A percentile compares a stretch with the other conserved stretches of the same genome.
phyloP scores from a whole-genome alignment of 202 grass and related monocot genomes.

The Musa balbisiana region DNA sequence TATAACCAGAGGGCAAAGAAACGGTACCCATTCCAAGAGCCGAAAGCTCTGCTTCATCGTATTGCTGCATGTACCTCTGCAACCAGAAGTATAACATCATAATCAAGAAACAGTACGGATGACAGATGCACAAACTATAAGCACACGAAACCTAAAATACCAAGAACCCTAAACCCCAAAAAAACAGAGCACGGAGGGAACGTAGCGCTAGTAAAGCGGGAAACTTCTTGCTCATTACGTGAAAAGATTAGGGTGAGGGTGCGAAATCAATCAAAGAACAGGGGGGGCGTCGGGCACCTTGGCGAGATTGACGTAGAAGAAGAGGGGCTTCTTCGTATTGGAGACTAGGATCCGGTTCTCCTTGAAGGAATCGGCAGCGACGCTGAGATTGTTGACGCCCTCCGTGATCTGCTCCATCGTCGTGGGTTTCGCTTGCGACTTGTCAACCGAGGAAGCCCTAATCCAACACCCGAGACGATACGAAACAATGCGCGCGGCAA shows the following conservation, averaged over 20 bases:
- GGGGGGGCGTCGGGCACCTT: neutral
- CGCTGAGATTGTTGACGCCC: constrained; percentile 35
- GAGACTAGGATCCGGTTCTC: constrained; percentile 37
- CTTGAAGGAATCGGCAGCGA: constrained; percentile 16
- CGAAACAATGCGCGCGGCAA: no score
- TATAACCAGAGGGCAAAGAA: neutral
- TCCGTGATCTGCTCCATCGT: constrained; percentile 67
- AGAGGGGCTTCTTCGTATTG: no score
- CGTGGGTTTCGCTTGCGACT: constrained; percentile 1
- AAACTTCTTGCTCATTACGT: no score
- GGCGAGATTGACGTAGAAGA: constrained; percentile 25
- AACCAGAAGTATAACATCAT: neutral
- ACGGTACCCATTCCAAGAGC: constrained; percentile 96
- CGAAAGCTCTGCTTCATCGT: constrained; percentile 88
- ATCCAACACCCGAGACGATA: neutral
- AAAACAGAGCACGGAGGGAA: no score
- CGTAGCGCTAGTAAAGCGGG: no score
- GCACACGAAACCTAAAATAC: no score
- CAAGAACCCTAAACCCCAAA: neutral
- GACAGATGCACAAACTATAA: no score
- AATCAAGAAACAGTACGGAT: no score
- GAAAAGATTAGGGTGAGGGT: no score
- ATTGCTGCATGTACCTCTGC: constrained; percentile 96
- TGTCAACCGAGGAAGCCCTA: constrained; percentile 20
- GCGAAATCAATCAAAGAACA: neutral